Evolutionary conservation across 2,329 filamentous ascomycete genomes (phyloP), one percentile per base, ranked within the genome.

Genomic region (Ophiostoma australiae): DNA sequence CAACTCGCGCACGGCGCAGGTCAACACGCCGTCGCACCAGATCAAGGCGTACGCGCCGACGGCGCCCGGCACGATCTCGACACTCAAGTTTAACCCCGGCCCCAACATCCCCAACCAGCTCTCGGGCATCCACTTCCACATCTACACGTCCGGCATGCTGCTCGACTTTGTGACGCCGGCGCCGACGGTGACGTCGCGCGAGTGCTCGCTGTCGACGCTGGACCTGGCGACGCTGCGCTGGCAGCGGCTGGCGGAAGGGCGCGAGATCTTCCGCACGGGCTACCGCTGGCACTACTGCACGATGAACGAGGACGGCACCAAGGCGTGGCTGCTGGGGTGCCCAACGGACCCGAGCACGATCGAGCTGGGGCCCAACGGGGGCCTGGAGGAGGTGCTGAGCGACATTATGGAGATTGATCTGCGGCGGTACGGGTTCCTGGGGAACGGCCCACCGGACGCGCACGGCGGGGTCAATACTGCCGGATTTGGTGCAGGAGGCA

Each of bases 251-350:
- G 95, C 94, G 1, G 94, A 97, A 77, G 95, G 95, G 3, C 91
- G 92, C 68, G 95, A 99, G 78, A 90, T 99, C 44, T 99, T 97
- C 81, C 91, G 91, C 75, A 84, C 89, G 0, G 92, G 91, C n/a
- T 98, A 95, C 79, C 89, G 94, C 72, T 99, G 95, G 95, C 94
- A 98, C 79, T 99, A 99, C 78, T 98, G 95, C 79, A 97, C 93
- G 3, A 91, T 97, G 81, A 96, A 97, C 78, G 90, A 95, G 73
- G 92, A 97, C 76, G 94, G 94, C 6, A 97, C 95, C 7, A 97
- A 97, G 78, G 95, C 93, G 8, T 99, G 95, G 94, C 84, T 99
- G 33, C 85, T 99, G n/a, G 95, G 95, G 10, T 97, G 93, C 76
- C 91, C 91, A 2, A 90, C 91, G 3, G 93, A 97, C 74, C 82